Evolutionary conservation across 768 basidiomycete species (phyloP), one percentile per base, ranked within the genome.

Genomic region (Rhizopogon rudus): DNA sequence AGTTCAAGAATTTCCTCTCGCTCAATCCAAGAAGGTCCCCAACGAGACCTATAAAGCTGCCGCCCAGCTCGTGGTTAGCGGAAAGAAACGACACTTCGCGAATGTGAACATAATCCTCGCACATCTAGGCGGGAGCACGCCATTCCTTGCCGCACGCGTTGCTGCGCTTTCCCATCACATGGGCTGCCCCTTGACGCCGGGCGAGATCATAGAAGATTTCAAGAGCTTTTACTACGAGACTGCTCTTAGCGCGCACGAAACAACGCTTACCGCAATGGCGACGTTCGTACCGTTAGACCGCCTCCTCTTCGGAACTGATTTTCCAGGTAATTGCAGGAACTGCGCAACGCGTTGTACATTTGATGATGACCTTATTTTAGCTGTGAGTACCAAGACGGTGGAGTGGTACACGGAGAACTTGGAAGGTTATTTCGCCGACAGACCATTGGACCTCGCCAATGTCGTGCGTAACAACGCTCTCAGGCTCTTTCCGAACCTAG

Each of bases 41-140:
- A 85, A 88, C 64, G 88, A 91, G 68, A 91, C 88, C 0, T 89
- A 82, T 75, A 90, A 89, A 71, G 89, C 87, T 1, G 87, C 87
- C 35, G 82, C 87, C 3, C 86, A 88, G 63, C 78, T 91, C 46
- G 87, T 91, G 44, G 82, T 90, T 22, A 80, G 85, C 0, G 85
- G 86, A 44, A 79, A 75, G 63, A 88, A 86, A 66, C 82, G 86
- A 42, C 79, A 75, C 57, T 88, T 80, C 61, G 67, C 76, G 20
- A 70, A 81, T 53, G 73, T 82, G 59, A 83, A 79, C 54, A 81
- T 89, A 57, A 78, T 91, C 37, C 79, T 91, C 8, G 80, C 88
- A 17, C 89, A 90, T 64, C 71, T 88, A 10, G 88, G 89, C n/a
- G 88, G 88, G 2, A 83, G 76, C 60, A 79, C 81, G 2, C 80